Conservation (phyloP, 768 basidiomycete genomes). For the Lactarius tabidus region DNA sequence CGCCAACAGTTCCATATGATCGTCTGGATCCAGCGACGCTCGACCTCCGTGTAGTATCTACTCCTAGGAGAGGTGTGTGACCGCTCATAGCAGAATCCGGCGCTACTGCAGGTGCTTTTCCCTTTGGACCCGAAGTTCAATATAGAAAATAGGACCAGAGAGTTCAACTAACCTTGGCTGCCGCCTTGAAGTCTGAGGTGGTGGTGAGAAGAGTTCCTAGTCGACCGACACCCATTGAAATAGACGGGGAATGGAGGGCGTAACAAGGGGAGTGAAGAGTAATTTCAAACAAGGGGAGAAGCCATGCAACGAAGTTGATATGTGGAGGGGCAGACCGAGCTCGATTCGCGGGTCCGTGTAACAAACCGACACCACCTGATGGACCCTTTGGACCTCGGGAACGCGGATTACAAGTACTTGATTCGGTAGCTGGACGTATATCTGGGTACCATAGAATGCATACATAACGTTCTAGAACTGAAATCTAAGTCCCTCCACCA, state of each 20-base stretch:
- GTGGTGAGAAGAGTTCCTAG: constrained; percentile 13
- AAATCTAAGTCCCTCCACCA: background rate
- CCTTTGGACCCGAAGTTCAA: constrained; percentile 15
- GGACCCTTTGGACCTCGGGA: background rate
- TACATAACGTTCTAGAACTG: constrained; percentile 10
- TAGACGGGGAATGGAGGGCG: background rate
- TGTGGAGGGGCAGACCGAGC: background rate
- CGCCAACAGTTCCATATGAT: constrained; percentile 19
- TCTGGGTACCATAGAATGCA: background rate
- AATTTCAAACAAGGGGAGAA: background rate
- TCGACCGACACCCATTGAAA: constrained; percentile 6
- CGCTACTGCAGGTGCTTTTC: constrained; percentile 15
- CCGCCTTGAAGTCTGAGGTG: background rate
- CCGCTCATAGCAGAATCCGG: background rate
- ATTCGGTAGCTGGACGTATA: background rate
- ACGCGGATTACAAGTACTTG: background rate
- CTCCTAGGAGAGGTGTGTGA: constrained; percentile 8
- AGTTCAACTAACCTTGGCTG: constrained; percentile 8
- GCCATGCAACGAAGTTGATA: constrained; percentile 5
- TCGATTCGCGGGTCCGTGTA: background rate
- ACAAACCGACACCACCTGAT: background rate
- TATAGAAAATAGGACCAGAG: background rate
- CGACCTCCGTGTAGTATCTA: constrained; percentile 18
- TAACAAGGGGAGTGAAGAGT: background rate
- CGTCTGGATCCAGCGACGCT: constrained; percentile 1